Evolutionary conservation across 495 filamentous ascomycete species (phyloP), one percentile per base, ranked within the genome.

Genomic region (Cenococcum geophilum): DNA sequence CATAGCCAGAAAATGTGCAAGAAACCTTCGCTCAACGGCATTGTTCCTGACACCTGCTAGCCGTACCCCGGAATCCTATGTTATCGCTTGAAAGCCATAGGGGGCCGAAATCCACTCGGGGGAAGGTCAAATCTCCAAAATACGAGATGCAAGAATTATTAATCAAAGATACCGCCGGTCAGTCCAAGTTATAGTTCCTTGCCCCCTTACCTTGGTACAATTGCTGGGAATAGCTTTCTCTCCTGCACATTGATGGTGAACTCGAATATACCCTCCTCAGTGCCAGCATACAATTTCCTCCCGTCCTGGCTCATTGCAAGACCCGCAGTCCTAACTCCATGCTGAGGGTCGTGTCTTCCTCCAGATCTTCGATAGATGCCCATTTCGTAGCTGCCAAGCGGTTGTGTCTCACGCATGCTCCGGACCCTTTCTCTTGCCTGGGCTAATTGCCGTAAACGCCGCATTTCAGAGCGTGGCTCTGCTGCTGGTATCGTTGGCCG

Each of bases 181-280:
- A 48, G 21, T 9, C 9, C 2, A 32, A 32, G 27, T 32, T 14
- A 10, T 2, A 10, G 5, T 58, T 48, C 55, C 37, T 36, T 35
- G 4, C 18, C 16, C 47, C 42, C 25, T 71, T 62, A 75, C 37
- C 68, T 56, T 35, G 63, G 59, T 59, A 52, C 61, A 49, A 75
- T 64, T 52, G 64, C 64, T 1, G 70, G 70, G 48, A 64, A 70
- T 27, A 64, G 60, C 62, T 64, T 68, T 57, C 73, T 67, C 58
- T 62, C 69, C 49, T 65, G 68, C 22, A 74, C n/a, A 65, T 71
- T 69, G 48, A 75, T 53, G 16, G 52, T 51, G 49, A 74, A 61
- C 60, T 74, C 73, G 43, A 74, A 75, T 27, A 75, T 71, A 20
- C 73, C 73, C 59, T 75, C 72, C 60, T 73, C 72, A 40, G 69